These are phyloP conservation scores for Aspergillus ustus DNA, from an alignment of 2,329 filamentous ascomycete species.

Conservation along the genomic window DNA sequence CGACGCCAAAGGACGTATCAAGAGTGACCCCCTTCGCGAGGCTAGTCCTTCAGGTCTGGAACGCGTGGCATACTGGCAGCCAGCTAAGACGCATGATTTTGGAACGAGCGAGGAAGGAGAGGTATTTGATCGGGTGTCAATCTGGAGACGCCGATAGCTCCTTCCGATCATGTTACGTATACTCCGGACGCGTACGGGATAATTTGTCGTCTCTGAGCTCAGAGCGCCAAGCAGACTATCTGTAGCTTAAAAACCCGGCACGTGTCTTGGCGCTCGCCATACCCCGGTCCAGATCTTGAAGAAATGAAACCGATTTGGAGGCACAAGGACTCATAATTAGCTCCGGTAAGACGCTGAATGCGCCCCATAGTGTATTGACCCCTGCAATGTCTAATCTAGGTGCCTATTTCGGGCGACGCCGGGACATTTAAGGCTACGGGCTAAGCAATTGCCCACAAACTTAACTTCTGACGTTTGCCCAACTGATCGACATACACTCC, in stretches of 20 bases:
- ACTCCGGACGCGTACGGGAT: not conserved
- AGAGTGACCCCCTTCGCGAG: slow-evolving; percentile 52
- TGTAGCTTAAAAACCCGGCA: slow-evolving; percentile 9
- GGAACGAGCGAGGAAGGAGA: slow-evolving; percentile 52
- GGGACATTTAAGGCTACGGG: slow-evolving; percentile 1
- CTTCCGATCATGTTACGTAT: not conserved
- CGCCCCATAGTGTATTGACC: not conserved
- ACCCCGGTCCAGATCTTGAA: not conserved
- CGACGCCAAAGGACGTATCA: slow-evolving; percentile 57
- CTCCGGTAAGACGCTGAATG: not conserved
- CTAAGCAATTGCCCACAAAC: not conserved
- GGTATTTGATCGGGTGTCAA: slow-evolving; percentile 48
- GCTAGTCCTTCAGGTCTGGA: slow-evolving; percentile 46
- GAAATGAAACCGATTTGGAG: not conserved
- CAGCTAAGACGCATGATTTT: slow-evolving; percentile 59
- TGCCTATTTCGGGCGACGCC: slow-evolving; percentile 2
- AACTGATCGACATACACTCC: not conserved
- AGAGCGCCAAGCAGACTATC: slow-evolving; percentile 11
- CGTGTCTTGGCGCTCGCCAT: slow-evolving; percentile 5
- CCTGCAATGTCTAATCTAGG: not conserved
- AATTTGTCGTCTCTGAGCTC: not conserved
- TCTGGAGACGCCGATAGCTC: slow-evolving; percentile 44
- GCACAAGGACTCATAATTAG: not conserved
- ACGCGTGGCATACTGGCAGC: slow-evolving; percentile 60
- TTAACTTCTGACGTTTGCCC: slow-evolving; percentile 2